Evolutionary conservation across 805 yeast species (phyloP).

Genomic region (Saccharomycopsis guyanensis): DNA sequence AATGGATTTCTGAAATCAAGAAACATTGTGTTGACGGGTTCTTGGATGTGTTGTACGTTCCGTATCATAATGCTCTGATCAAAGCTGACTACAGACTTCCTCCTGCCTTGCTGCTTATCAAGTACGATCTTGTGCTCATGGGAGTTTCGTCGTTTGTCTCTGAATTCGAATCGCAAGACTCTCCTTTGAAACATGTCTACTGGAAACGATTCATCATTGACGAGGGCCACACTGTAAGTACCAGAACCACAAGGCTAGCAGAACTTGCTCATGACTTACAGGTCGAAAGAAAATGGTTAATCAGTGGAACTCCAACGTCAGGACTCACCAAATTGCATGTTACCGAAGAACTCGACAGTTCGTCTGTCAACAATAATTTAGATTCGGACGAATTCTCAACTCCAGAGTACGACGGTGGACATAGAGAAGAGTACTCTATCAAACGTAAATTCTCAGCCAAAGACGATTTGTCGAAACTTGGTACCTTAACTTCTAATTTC

Average conservation of each 20-base stretch:
- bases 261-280: constrained; percentile 38
- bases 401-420: constrained; percentile 16
- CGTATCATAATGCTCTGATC: constrained; percentile 11
- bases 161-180: constrained; percentile 30
- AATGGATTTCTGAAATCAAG: constrained; percentile 52
- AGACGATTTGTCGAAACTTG: constrained; percentile 48
- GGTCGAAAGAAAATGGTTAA: constrained; percentile 65
- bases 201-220: constrained; percentile 73
- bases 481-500: constrained; percentile 44
- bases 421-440: constrained; percentile 34
- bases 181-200: constrained; percentile 36
- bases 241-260: constrained; percentile 44
- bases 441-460: constrained; percentile 42
- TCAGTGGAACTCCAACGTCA: constrained; percentile 69
- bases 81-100: constrained; percentile 24
- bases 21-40: constrained; percentile 42
- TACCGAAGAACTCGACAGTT: constrained; percentile 23
- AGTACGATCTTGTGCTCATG: constrained; percentile 47
- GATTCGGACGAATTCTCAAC: constrained; percentile 22
- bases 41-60: constrained; percentile 31
- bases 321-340: constrained; percentile 56
- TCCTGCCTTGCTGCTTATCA: constrained; percentile 30
- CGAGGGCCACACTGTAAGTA: constrained; percentile 62
- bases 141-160: constrained; percentile 39
- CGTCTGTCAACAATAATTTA: constrained; percentile 13